Percentiles rank a stretch among this genome's conserved stretches.
These are phyloP conservation scores for Lizanozyma gosingica DNA, from an alignment of 1,139 yeast species.

Conservation along the genomic window DNA sequence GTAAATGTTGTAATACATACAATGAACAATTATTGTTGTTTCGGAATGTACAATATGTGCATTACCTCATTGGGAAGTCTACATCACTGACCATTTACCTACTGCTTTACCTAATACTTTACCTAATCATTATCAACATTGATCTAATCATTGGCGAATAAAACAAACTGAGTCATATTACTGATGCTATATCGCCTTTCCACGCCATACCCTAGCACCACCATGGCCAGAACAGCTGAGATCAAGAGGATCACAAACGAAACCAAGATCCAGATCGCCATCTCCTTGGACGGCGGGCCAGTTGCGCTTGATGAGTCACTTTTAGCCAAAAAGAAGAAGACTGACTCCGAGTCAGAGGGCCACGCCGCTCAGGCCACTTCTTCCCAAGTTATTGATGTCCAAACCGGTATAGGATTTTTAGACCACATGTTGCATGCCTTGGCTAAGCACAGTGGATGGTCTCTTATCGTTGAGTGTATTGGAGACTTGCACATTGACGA, in stretches of 20 bases:
- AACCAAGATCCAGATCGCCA: constrained; percentile 81
- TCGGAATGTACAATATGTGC: no score
- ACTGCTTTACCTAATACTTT: no score
- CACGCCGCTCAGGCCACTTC: constrained; percentile 59
- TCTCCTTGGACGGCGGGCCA: constrained; percentile 78
- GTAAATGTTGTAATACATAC: no score
- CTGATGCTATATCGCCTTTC: no score
- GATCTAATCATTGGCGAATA: no score
- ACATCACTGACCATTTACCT: no score
- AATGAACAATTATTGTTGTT: no score
- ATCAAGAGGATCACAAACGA: constrained; percentile 78
- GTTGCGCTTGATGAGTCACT: constrained; percentile 52
- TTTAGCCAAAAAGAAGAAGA: constrained; percentile 22
- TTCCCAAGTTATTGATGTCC: constrained; percentile 67
- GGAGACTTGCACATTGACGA: constrained; percentile 96
- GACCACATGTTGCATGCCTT: constrained; percentile 97
- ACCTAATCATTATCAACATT: no score
- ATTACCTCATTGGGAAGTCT: no score
- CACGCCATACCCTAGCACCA: no score
- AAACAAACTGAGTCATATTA: no score
- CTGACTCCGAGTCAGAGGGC: constrained; percentile 16
- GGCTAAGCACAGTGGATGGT: constrained; percentile 97
- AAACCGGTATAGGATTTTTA: constrained; percentile 89
- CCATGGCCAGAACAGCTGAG: constrained; percentile 31
- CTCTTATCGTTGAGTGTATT: constrained; percentile 75